phyloP scores from a whole-genome alignment of 2,329 filamentous ascomycete genomes.

The Beauveria rudraprayagi region DNA sequence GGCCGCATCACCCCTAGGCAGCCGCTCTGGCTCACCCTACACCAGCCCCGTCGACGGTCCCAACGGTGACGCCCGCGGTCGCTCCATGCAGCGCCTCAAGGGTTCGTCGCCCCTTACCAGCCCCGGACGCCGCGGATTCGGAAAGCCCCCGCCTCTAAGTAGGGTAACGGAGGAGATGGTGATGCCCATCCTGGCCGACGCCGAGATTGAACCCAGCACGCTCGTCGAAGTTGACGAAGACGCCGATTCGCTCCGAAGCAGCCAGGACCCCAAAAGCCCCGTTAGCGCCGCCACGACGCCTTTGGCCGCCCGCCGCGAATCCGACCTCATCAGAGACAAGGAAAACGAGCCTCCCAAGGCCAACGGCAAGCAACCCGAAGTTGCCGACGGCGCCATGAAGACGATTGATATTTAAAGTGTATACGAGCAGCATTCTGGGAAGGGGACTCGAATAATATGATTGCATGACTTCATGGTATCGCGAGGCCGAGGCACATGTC shows the following conservation, averaged over 20 bases:
- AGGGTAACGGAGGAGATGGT: conserved; percentile 63
- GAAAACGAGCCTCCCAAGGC: conserved; percentile 27
- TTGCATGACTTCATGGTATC: conserved; percentile 10
- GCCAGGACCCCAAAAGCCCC: conserved; percentile 31
- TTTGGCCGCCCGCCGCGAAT: conserved; percentile 24
- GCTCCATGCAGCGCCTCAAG: conserved; percentile 62
- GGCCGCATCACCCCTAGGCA: conserved; percentile 37
- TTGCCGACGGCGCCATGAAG: conserved; percentile 48
- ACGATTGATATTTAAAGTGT: conserved; percentile 49
- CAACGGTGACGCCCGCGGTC: conserved; percentile 61
- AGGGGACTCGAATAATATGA: conserved; percentile 5
- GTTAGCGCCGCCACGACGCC: conserved; percentile 19
- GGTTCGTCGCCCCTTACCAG: conserved; percentile 56
- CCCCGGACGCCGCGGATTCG: conserved; percentile 56
- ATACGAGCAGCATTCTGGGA: conserved; percentile 14
- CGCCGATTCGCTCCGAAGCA: conserved; percentile 45
- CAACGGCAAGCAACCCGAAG: conserved; percentile 37
- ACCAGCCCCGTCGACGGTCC: conserved; percentile 55
- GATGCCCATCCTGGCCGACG: conserved; percentile 31
- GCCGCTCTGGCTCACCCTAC: conserved; percentile 53
- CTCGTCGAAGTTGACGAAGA: conserved; percentile 52
- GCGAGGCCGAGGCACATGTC: not conserved
- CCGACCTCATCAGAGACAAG: conserved; percentile 32
- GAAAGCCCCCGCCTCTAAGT: conserved; percentile 64
- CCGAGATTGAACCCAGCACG: conserved; percentile 36